phyloP scores from a whole-genome alignment of 805 yeast species.

The Zygosaccharomyces kombuchaensis region DNA sequence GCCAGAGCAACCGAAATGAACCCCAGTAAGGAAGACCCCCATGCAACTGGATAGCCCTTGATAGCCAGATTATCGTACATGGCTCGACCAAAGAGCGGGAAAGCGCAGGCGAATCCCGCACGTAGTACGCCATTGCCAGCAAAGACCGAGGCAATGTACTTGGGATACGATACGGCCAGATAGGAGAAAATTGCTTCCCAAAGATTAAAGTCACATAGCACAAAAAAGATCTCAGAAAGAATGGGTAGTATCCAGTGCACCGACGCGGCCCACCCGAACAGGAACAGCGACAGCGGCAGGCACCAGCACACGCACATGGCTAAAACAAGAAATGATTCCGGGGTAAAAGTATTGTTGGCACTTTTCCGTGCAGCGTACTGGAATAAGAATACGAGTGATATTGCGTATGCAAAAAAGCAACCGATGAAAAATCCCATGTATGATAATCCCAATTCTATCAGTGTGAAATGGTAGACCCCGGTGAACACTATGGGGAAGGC shows the following conservation, averaged over 20 bases:
- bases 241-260: slow-evolving; percentile 50
- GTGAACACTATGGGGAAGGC: slow-evolving; percentile 55
- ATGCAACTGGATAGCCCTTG: slow-evolving; percentile 51
- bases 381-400: slow-evolving; percentile 29
- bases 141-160: slow-evolving; percentile 53
- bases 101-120: slow-evolving; percentile 50
- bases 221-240: slow-evolving; percentile 41
- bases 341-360: slow-evolving; percentile 31
- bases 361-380: slow-evolving; percentile 29
- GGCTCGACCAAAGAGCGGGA: slow-evolving; percentile 60
- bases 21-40: slow-evolving; percentile 52
- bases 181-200: slow-evolving; percentile 53
- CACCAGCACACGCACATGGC: slow-evolving; percentile 40
- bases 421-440: slow-evolving; percentile 48
- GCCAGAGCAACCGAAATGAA: slow-evolving; percentile 43
- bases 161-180: slow-evolving; percentile 45
- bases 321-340: slow-evolving; percentile 42
- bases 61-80: slow-evolving; percentile 52
- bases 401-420: slow-evolving; percentile 36
- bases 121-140: slow-evolving; percentile 54
- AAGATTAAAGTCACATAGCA: slow-evolving; percentile 39
- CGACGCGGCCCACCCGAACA: slow-evolving; percentile 50
- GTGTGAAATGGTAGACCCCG: slow-evolving; percentile 43
- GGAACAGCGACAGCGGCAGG: slow-evolving; percentile 42
- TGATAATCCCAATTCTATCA: slow-evolving; percentile 45